Evolutionary conservation across 768 basidiomycete genomes (phyloP), one percentile per base, ranked within the genome.

Genomic region (Mrakia frigida): DNA sequence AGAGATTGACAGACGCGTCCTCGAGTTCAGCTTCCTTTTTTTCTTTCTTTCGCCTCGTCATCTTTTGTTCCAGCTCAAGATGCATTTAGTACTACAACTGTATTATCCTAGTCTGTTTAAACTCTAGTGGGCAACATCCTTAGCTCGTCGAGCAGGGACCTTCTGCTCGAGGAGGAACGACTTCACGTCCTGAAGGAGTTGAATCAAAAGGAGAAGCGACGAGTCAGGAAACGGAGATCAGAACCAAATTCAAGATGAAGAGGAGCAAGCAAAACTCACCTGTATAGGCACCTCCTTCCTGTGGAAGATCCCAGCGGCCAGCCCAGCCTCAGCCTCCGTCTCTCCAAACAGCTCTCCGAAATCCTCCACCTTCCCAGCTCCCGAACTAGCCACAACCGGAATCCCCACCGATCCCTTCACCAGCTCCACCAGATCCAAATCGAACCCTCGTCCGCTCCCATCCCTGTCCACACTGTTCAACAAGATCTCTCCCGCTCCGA

Each of bases 271-370:
- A 18, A 16, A 37, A 71, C 75, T 41, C 9, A 77, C 89, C 65
- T 84, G 84, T 78, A 99, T 95, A 59, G 84, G 86, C 6, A 99
- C 96, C 82, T 98, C 92, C 65, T 87, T 88, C 43, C 97, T 86
- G 83, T 99, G 97, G 84, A 99, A 99, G 79, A 98, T 97, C 1
- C 97, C 97, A 16, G 97, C 97, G 14, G 97, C 97, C 75, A 99
- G 84, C 2, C 92, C 97, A 63, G 97, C 93, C 78, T 83, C 82
- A 2, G 90, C 94, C 4, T 85, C 87, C 4, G 94, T 94, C 80
- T 87, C 83, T 75, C 85, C 81, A 83, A 99, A 99, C 25, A 94
- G 91, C 69, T 92, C 88, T n/a, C 89, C 87, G 82, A 99, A 98
- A 84, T 99, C 93, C 65, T 88, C 87, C 43, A 86, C 84, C 68